Percentiles rank a stretch among this genome's conserved stretches.
Evolutionary conservation across 2,329 filamentous ascomycete species (phyloP).

Genomic region (Monosporascus cannonballus): DNA sequence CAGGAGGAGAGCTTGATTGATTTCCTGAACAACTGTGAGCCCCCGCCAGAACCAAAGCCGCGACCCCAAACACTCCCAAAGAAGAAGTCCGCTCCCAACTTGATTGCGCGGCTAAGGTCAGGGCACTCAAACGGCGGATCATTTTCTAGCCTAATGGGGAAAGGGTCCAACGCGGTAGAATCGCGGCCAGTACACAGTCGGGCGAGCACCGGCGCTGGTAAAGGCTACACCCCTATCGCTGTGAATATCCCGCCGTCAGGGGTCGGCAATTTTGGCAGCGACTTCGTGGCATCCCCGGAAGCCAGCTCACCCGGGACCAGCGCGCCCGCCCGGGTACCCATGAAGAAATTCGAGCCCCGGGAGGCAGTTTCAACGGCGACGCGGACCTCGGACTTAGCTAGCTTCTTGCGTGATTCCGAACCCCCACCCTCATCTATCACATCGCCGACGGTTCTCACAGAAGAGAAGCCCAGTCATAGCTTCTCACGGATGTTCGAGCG

Average conservation of each 20-base stretch:
- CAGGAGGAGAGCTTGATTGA: slow-evolving; percentile 67
- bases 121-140: slow-evolving; percentile 23
- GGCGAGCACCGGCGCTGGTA: slow-evolving; percentile 24
- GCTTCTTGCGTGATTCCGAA: slow-evolving; percentile 64
- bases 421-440: slow-evolving; percentile 44
- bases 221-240: slow-evolving; percentile 48
- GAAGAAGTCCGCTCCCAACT: slow-evolving; percentile 58
- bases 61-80: slow-evolving; percentile 39
- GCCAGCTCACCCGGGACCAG: slow-evolving; percentile 8
- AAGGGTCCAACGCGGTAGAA: slow-evolving; percentile 23
- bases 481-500: slow-evolving; percentile 44
- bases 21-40: slow-evolving; percentile 64
- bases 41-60: slow-evolving; percentile 46
- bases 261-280: slow-evolving; percentile 34
- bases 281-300: slow-evolving; percentile 13
- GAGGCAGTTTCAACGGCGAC: slow-evolving; percentile 38
- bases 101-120: slow-evolving; percentile 53
- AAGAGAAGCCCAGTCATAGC: slow-evolving; percentile 33
- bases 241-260: slow-evolving; percentile 42
- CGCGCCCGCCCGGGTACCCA: slow-evolving; percentile 37
- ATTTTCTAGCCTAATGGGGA: slow-evolving; percentile 15
- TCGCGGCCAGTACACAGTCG: slow-evolving; percentile 35
- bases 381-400: slow-evolving; percentile 63
- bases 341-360: slow-evolving; percentile 54
- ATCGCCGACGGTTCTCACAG: slow-evolving; percentile 20